Base-by-base conservation (phyloP, 2,329 filamentous ascomycete species). In the Thielaviopsis punctulata region DNA sequence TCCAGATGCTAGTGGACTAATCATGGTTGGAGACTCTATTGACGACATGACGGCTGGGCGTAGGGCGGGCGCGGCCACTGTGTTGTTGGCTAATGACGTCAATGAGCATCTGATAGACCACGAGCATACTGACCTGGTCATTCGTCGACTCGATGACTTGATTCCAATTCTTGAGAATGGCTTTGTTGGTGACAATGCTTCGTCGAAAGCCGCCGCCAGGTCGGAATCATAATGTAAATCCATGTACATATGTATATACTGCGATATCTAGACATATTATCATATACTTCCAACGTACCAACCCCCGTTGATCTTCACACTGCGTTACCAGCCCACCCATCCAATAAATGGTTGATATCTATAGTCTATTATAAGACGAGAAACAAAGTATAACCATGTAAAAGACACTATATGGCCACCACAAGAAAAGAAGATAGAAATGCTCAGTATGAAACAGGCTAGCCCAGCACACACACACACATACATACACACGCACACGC, bases 11-110 rank as follows among this genome's bases (percentile, higher is more conserved):
- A 72, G 66, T 43, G 65, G 63, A 5, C 60, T 79, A 43, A 76
- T 80, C 58, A 82, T 82, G 78, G 78, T 81, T 21, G 85, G 85
- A 3, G 85, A 90, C 62, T 88, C 82, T 15, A 79, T 94, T 52
- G 92, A 96, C 64, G 92, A 98, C 63, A 93, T 96, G 79, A 85
- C 82, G 7, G 87, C 90, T 1, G 90, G 92, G 0, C 76, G 82
- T 55, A 73, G 72, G 50, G 90, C 90, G 0, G 90, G 90, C 1
- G 86, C 89, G 1, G 84, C 87, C 30, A 96, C 92, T 0, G 88
- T 96, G n/a, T 63, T 96, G 62, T 12, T 98, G 45, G 74, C 83
- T 15, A 93, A 93, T 61, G 79, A 86, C n/a, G 80, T 75, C n/a
- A 95, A 95, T 62, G 65, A 65, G 52, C 73, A 82, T 57, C 63